A percentile compares a stretch with the other conserved stretches of the same genome.
These are phyloP conservation scores for Aegilops umbellulata DNA, from an alignment of 176 grass and related monocot species.

Conservation along the genomic window DNA sequence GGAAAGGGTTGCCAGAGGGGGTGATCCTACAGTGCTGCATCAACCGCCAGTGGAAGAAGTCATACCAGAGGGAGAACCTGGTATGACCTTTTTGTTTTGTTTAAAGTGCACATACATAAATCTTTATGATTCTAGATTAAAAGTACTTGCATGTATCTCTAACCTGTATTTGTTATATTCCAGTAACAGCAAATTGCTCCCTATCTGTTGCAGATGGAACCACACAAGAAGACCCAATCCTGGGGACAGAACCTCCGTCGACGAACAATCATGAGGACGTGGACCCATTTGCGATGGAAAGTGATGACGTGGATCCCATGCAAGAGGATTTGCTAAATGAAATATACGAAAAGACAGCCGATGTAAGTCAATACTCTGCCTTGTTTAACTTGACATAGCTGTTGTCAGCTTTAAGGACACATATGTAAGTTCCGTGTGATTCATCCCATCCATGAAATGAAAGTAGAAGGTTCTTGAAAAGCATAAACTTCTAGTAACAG, in stretches of 20 bases:
- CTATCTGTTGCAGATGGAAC: slow-evolving; percentile 43
- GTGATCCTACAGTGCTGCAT: slow-evolving; percentile 75
- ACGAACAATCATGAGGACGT: slow-evolving; percentile 32
- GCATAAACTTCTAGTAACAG: neutral
- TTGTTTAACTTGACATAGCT: neutral
- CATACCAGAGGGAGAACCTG: slow-evolving; percentile 40
- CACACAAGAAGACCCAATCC: slow-evolving; percentile 27
- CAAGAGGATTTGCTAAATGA: slow-evolving; percentile 78
- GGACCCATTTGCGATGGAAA: slow-evolving; percentile 42
- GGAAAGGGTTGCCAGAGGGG: slow-evolving; percentile 70
- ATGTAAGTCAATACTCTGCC: slow-evolving; percentile 40
- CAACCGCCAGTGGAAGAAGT: slow-evolving; percentile 51
- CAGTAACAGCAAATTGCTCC: neutral
- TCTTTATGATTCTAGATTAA: neutral
- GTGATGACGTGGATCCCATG: slow-evolving; percentile 32
- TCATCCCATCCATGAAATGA: neutral
- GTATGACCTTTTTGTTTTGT: slow-evolving; percentile 22
- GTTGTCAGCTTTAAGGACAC: neutral
- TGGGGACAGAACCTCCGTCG: slow-evolving; percentile 2
- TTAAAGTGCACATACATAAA: neutral
- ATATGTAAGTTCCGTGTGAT: neutral
- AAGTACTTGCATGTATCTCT: slow-evolving; percentile 12
- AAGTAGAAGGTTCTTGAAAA: neutral
- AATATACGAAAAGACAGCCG: slow-evolving; percentile 53
- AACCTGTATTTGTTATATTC: neutral